Percentiles rank a stretch among this genome's conserved stretches.
These are phyloP conservation scores for Leccinum subgranulosum DNA, from an alignment of 768 basidiomycete genomes.

Conservation along the genomic window DNA sequence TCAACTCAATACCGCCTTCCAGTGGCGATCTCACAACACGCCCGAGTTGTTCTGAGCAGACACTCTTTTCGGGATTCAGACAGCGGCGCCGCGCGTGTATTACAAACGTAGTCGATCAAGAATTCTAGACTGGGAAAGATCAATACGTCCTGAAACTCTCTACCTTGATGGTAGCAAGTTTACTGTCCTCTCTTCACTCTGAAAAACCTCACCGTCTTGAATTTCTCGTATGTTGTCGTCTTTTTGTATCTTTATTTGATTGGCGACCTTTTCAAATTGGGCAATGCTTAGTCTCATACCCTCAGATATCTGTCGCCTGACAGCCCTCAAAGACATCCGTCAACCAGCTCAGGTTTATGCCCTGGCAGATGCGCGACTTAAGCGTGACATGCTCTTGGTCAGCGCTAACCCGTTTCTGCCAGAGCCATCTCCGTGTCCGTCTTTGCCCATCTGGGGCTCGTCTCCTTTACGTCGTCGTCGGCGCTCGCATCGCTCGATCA, in stretches of 20 bases:
- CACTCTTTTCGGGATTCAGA: slow-evolving; percentile 21
- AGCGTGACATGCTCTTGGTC: slow-evolving; percentile 48
- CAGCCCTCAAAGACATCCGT: slow-evolving; percentile 54
- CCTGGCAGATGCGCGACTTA: slow-evolving; percentile 48
- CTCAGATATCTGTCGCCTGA: slow-evolving; percentile 56
- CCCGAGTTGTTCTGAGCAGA: slow-evolving; percentile 34
- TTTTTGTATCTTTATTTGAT: background rate
- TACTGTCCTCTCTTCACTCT: slow-evolving; percentile 47
- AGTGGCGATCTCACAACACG: slow-evolving; percentile 48
- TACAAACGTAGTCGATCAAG: slow-evolving; percentile 27
- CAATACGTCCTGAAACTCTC: slow-evolving; percentile 55
- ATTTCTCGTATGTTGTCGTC: slow-evolving; percentile 49
- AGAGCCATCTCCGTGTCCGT: slow-evolving; percentile 17
- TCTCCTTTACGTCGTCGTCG: slow-evolving; percentile 7
- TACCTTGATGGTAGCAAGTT: slow-evolving; percentile 58
- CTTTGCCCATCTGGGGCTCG: too few species aligned
- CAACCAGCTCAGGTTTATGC: slow-evolving; percentile 58
- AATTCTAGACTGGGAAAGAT: slow-evolving; percentile 38
- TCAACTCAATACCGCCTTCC: slow-evolving; percentile 49
- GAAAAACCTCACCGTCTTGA: slow-evolving; percentile 56
- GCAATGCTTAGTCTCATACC: too few species aligned
- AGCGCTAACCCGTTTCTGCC: slow-evolving; percentile 60
- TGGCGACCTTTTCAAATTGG: slow-evolving; percentile 36
- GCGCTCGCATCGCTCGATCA: too few species aligned
- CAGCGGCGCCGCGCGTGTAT: slow-evolving; percentile 26